These are phyloP conservation scores for Hymenoscyphus fraxineus DNA, from an alignment of 2,329 filamentous ascomycete species.

Conservation along the genomic window DNA sequence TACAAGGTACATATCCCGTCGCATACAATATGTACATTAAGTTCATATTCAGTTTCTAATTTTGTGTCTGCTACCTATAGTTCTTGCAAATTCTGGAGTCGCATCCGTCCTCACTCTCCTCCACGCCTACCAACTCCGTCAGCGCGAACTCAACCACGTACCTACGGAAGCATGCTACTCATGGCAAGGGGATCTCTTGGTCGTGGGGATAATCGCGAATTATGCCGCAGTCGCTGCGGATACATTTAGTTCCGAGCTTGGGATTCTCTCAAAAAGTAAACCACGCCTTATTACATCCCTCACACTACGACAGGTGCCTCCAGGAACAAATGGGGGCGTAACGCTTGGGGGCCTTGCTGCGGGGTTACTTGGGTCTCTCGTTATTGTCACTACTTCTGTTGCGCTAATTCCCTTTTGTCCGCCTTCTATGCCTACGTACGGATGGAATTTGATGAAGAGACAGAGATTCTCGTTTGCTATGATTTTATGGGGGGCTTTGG, in stretches of 20 bases:
- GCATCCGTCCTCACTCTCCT: constrained; percentile 63
- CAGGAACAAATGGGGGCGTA: constrained; percentile 91
- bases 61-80: constrained; percentile 35
- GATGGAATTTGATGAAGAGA: constrained; percentile 54
- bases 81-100: constrained; percentile 81
- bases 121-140: constrained; percentile 56
- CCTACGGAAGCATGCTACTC: constrained; percentile 45
- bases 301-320: constrained; percentile 72
- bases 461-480: constrained; percentile 49
- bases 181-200: constrained; percentile 59
- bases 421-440: constrained; percentile 28
- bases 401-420: constrained; percentile 66
- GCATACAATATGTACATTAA: neutral
- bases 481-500: constrained; percentile 69
- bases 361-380: constrained; percentile 68
- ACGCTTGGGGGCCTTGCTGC: constrained; percentile 70
- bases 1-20: constrained; percentile 58
- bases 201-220: constrained; percentile 69
- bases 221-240: constrained; percentile 91
- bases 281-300: constrained; percentile 85
- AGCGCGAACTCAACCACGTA: constrained; percentile 37
- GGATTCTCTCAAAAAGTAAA: constrained; percentile 72
- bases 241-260: constrained; percentile 92
- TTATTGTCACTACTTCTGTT: constrained; percentile 61
- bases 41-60: neutral